These are phyloP conservation scores for Flaveria sonorensis DNA, from an alignment of 129 eudicot species.

Conservation along the genomic window DNA sequence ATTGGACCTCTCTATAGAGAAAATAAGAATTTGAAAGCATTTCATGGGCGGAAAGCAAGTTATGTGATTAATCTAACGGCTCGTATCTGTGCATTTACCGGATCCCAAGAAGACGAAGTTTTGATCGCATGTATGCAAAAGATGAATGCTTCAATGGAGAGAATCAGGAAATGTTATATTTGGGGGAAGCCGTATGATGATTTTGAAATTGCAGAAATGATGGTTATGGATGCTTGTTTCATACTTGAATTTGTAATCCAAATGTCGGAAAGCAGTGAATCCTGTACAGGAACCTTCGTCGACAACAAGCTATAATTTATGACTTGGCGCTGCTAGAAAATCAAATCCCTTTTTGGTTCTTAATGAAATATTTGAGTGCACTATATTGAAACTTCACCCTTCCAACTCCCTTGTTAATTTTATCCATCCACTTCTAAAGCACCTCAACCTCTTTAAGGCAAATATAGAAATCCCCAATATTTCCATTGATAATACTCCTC, in stretches of 20 bases:
- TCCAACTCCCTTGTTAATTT: background rate
- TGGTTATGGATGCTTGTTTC: slow-evolving; percentile 2
- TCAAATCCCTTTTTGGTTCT: too few relatives aligned
- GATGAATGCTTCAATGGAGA: background rate
- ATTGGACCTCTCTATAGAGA: slow-evolving; percentile 21
- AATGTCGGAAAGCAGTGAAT: background rate
- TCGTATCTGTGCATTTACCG: background rate
- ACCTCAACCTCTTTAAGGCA: background rate
- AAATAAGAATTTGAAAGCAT: background rate
- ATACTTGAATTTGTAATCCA: background rate
- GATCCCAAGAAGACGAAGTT: background rate
- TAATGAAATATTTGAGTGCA: too few relatives aligned
- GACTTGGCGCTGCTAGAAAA: too few relatives aligned
- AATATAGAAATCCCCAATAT: background rate
- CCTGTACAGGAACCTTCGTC: too few relatives aligned
- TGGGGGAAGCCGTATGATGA: background rate
- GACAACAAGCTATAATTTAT: too few relatives aligned
- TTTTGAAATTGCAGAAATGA: background rate
- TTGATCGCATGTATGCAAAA: background rate
- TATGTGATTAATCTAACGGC: background rate
- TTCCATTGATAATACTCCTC: background rate
- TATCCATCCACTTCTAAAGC: background rate
- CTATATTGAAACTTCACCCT: background rate
- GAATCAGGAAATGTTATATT: background rate
- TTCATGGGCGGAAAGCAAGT: background rate